Conservation (phyloP, 2,329 filamentous ascomycete genomes). For the Hypoxylon sp. region DNA sequence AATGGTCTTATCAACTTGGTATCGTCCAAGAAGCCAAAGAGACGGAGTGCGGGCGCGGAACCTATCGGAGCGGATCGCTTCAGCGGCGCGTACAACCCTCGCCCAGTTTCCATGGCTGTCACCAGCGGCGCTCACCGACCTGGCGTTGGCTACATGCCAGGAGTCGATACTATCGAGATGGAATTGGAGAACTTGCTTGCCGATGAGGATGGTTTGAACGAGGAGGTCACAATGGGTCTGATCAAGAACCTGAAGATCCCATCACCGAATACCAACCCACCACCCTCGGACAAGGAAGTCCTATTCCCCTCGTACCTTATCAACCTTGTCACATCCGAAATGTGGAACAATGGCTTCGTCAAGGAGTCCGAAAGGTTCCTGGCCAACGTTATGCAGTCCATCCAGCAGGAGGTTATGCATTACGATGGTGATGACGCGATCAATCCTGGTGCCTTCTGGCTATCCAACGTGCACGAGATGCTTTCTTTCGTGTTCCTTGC, state of each 20-base stretch:
- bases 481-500: constrained; percentile 98
- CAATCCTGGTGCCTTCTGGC: constrained; percentile 97
- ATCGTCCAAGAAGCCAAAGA: constrained; percentile 96
- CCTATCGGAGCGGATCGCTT: constrained; percentile 89
- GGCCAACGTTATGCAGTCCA: constrained; percentile 99
- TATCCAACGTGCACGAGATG: constrained; percentile 99
- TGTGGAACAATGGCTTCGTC: constrained; percentile 99
- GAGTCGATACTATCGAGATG: constrained; percentile 91
- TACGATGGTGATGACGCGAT: constrained; percentile 97
- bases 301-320: constrained; percentile 99
- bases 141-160: constrained; percentile 83
- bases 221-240: constrained; percentile 95
- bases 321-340: constrained; percentile 98
- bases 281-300: constrained; percentile 97
- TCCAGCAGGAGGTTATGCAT: constrained; percentile 99
- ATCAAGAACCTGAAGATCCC: constrained; percentile 98
- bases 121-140: constrained; percentile 76
- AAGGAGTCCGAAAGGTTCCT: constrained; percentile 99
- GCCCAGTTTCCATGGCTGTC: constrained; percentile 96
- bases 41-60: constrained; percentile 91
- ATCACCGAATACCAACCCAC: constrained; percentile 85
- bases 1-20: constrained; percentile 96
- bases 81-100: constrained; percentile 92
- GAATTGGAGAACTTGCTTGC: constrained; percentile 94
- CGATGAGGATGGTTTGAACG: constrained; percentile 95